phyloP scores from a whole-genome alignment of 225 moss, liverwort and hornwort genomes.

The Climacium dendroides region DNA sequence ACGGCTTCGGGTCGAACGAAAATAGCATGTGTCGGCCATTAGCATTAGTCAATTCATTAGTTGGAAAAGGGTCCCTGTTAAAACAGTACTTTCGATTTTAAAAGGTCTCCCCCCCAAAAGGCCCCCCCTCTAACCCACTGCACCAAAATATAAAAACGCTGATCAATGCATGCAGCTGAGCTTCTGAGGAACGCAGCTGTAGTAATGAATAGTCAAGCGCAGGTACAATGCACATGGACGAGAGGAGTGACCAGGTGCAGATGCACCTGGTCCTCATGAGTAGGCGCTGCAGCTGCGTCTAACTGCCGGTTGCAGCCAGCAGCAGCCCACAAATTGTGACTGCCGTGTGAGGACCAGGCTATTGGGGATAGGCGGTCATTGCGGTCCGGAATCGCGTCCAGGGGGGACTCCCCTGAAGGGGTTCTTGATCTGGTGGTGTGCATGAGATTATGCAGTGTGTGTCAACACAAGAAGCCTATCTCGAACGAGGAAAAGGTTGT shows the following conservation, averaged over 20 bases:
- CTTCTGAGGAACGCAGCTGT: neutral
- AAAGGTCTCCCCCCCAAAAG: too few species aligned
- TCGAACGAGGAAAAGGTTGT: neutral
- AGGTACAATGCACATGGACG: neutral
- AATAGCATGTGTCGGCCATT: neutral
- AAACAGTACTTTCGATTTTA: too few species aligned
- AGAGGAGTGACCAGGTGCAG: neutral
- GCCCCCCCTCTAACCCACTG: too few species aligned
- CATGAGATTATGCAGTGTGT: neutral
- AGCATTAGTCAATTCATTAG: too few species aligned
- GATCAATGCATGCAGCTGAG: neutral
- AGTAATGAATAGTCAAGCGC: neutral
- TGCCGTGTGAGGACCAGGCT: neutral
- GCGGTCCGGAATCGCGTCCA: neutral
- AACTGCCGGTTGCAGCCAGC: neutral
- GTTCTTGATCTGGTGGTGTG: neutral
- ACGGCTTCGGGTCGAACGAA: accelerated
- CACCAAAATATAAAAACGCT: neutral
- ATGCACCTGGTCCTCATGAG: neutral
- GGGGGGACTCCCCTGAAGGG: neutral
- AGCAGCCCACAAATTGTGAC: neutral
- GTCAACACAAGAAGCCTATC: neutral
- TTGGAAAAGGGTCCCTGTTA: neutral
- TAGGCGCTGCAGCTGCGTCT: neutral
- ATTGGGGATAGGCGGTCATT: neutral